Conservation (phyloP, 257 asterid genomes). For the Solanum bulbocastanum region DNA sequence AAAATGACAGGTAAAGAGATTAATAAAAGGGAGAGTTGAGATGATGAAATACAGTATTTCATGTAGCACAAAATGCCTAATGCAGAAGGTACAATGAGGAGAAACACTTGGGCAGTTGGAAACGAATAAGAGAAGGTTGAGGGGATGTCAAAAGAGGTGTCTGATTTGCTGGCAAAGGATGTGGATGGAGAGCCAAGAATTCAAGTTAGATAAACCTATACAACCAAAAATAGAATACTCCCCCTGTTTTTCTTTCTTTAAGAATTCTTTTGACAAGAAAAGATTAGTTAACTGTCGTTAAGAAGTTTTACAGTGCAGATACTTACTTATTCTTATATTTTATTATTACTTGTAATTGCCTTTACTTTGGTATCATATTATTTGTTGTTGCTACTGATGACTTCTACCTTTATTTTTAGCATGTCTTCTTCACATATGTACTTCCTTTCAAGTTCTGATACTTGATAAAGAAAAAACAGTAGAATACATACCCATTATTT, state of each 20-base stretch:
- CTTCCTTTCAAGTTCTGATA: background rate
- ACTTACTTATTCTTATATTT: background rate
- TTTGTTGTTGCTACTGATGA: background rate
- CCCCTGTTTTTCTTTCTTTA: background rate
- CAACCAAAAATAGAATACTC: background rate
- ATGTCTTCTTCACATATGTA: background rate
- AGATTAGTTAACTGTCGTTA: background rate
- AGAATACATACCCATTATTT: constrained; percentile 6
- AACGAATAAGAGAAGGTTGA: background rate
- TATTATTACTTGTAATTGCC: background rate
- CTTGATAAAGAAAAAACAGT: background rate
- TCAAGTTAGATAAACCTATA: background rate
- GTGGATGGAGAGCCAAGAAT: background rate
- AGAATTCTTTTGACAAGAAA: background rate
- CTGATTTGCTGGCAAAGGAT: background rate
- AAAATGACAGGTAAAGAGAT: background rate
- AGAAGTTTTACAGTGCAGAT: background rate
- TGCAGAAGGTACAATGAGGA: background rate
- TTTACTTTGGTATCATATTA: background rate
- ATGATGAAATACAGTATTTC: background rate
- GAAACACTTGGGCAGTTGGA: background rate
- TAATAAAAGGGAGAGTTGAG: background rate
- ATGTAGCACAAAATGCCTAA: background rate
- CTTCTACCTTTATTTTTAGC: background rate
- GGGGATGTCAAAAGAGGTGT: background rate